phyloP scores from a whole-genome alignment of 2,329 filamentous ascomycete genomes.

The Fusarium robinianum region DNA sequence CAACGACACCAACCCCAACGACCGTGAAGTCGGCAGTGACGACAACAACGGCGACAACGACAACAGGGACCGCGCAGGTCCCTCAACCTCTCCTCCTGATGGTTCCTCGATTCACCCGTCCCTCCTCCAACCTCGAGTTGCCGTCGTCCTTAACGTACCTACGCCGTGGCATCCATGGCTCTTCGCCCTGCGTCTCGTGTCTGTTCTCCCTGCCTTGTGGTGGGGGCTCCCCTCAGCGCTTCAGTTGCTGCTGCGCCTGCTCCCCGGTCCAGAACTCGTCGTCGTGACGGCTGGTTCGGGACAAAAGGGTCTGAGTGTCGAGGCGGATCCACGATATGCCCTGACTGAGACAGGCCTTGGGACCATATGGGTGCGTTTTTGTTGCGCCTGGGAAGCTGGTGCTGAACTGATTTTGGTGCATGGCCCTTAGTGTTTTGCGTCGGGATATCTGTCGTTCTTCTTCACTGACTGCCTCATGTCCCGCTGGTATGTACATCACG shows the following conservation, averaged over 20 bases:
- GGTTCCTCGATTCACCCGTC: constrained; percentile 39
- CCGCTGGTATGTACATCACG: constrained; percentile 62
- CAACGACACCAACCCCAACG: constrained; percentile 12
- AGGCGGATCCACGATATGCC: constrained; percentile 41
- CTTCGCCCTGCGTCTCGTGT: constrained; percentile 72
- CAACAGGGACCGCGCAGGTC: not conserved
- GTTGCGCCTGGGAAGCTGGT: constrained; percentile 1
- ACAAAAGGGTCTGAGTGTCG: constrained; percentile 23
- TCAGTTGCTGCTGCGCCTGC: constrained; percentile 68
- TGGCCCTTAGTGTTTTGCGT: constrained; percentile 69
- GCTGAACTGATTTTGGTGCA: not conserved
- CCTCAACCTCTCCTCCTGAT: constrained; percentile 10
- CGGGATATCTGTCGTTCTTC: constrained; percentile 79
- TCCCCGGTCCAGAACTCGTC: constrained; percentile 46
- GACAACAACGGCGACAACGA: constrained; percentile 3
- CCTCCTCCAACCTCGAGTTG: constrained; percentile 74
- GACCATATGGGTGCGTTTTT: constrained; percentile 69
- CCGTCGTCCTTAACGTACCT: constrained; percentile 75
- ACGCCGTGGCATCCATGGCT: constrained; percentile 74
- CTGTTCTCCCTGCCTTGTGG: constrained; percentile 70
- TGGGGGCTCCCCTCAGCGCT: constrained; percentile 73
- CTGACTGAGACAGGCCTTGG: constrained; percentile 72
- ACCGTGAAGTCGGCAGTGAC: constrained; percentile 14
- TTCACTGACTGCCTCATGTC: constrained; percentile 87
- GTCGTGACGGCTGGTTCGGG: constrained; percentile 33